Percentiles rank a stretch among this genome's conserved stretches.
Evolutionary conservation across 176 grass and related monocot species (phyloP).

Genomic region (barley (Hordeum vulgare)): DNA sequence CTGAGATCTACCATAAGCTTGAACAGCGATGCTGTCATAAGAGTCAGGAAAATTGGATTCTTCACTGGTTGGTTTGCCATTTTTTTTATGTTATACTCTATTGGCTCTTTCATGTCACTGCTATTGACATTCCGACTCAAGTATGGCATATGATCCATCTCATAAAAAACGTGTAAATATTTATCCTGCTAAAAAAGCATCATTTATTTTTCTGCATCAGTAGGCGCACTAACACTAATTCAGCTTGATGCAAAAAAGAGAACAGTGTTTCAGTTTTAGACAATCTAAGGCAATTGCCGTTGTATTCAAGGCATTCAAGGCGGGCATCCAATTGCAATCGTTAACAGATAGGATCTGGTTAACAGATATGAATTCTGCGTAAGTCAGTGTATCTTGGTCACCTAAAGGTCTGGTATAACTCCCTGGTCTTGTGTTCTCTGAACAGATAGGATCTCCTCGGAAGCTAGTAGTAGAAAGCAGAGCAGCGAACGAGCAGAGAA

Average conservation of each 20-base stretch:
- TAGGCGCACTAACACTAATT: background rate
- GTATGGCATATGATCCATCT: too few species aligned
- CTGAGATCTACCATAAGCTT: background rate
- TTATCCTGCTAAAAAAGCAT: background rate
- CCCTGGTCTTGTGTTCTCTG: background rate
- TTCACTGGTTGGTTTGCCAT: too few species aligned
- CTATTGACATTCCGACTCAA: background rate
- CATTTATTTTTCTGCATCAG: background rate
- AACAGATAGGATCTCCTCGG: too few species aligned
- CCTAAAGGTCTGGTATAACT: too few species aligned
- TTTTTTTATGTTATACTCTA: background rate
- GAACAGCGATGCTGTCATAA: background rate
- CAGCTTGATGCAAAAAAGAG: background rate
- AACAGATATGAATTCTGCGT: background rate
- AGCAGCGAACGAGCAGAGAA: background rate
- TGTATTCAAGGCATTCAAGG: background rate
- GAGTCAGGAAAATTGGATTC: background rate
- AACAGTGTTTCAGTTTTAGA: background rate
- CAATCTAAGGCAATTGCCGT: background rate
- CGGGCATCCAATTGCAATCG: background rate
- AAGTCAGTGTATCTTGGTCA: background rate
- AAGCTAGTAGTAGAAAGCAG: background rate
- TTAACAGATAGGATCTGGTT: background rate
- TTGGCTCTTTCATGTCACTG: background rate
- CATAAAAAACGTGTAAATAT: background rate